These are phyloP conservation scores for Yamadazyma olivae DNA, from an alignment of 805 yeast species.

Conservation along the genomic window DNA sequence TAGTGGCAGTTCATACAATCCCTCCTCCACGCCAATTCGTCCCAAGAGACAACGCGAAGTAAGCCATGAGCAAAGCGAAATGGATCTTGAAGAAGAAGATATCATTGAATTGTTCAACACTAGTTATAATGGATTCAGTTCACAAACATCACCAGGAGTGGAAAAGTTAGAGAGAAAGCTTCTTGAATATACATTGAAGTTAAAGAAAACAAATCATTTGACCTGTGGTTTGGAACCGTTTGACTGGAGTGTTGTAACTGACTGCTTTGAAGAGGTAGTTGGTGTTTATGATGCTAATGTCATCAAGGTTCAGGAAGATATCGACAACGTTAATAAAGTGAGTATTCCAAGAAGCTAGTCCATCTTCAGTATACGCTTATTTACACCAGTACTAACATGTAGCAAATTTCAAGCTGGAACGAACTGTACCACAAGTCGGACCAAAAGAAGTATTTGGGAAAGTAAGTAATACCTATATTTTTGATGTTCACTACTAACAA, in stretches of 20 bases:
- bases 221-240: conserved; percentile 18
- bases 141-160: too few relatives aligned
- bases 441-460: conserved; percentile 4
- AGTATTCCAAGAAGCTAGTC: too few relatives aligned
- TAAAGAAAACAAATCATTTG: too few relatives aligned
- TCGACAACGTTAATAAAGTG: conserved; percentile 4
- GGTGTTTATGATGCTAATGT: conserved; percentile 15
- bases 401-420: conserved; percentile 8
- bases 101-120: too few relatives aligned
- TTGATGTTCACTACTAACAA: too few relatives aligned
- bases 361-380: too few relatives aligned
- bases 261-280: conserved; percentile 17
- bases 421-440: conserved; percentile 6
- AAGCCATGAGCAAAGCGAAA: too few relatives aligned
- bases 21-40: conserved; percentile 6
- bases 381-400: conserved; percentile 1
- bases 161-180: too few relatives aligned
- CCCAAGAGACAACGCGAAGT: too few relatives aligned
- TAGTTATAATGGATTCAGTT: too few relatives aligned
- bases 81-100: too few relatives aligned
- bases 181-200: too few relatives aligned
- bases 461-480: conserved; percentile 6
- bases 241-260: conserved; percentile 19
- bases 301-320: conserved; percentile 10
- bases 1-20: conserved; percentile 3